Conservation (phyloP, 257 asterid genomes). For the Solanum pimpinellifolium region DNA sequence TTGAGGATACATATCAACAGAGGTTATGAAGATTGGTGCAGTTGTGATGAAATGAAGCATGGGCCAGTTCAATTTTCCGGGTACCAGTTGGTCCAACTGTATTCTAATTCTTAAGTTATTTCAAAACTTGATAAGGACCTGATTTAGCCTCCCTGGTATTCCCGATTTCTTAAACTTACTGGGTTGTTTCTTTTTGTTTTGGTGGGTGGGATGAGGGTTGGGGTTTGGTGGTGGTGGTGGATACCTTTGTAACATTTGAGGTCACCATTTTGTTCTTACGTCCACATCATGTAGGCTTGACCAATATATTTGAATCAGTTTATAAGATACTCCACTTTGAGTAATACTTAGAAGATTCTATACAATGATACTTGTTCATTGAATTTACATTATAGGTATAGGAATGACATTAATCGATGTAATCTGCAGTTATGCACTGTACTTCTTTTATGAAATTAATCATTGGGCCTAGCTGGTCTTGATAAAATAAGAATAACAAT, state of each 20-base stretch:
- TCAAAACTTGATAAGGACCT: constrained; percentile 5
- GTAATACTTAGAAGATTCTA: neutral
- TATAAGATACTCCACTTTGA: neutral
- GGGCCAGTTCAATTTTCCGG: neutral
- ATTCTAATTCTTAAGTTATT: neutral
- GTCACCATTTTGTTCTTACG: neutral
- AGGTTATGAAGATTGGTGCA: constrained; percentile 12
- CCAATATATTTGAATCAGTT: neutral
- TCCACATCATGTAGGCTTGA: neutral
- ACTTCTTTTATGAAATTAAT: neutral
- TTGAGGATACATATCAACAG: constrained; percentile 26
- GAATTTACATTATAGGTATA: neutral
- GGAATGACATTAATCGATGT: neutral
- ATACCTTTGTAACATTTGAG: neutral
- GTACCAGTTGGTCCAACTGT: neutral
- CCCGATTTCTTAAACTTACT: neutral
- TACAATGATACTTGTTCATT: neutral
- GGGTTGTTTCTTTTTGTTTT: neutral
- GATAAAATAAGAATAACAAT: neutral
- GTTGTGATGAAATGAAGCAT: neutral
- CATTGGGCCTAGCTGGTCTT: neutral
- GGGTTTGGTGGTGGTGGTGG: neutral
- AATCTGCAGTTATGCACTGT: neutral
- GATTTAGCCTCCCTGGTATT: neutral
- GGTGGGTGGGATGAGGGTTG: neutral